These are phyloP conservation scores for Fusarium verticillioides DNA, from an alignment of 2,329 filamentous ascomycete species.

Conservation along the genomic window DNA sequence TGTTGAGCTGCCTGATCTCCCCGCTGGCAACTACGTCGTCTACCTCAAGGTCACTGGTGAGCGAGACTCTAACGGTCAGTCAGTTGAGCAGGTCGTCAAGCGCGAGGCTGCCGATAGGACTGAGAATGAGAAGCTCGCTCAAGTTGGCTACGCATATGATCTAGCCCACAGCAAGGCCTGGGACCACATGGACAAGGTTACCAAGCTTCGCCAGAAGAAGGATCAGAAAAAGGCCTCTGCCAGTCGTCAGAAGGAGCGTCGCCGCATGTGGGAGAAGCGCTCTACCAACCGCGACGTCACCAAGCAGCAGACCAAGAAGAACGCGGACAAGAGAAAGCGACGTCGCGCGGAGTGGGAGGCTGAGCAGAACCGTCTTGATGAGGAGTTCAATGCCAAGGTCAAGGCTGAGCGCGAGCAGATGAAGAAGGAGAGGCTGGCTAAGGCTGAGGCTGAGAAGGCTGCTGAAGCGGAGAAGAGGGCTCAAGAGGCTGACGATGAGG, in stretches of 20 bases:
- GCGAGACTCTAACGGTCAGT: slow-evolving; percentile 55
- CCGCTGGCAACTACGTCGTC: slow-evolving; percentile 66
- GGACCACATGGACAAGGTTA: slow-evolving; percentile 61
- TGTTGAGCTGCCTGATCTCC: slow-evolving; percentile 65
- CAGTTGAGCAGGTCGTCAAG: slow-evolving; percentile 68
- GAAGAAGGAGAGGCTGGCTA: slow-evolving; percentile 34
- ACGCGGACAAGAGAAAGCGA: slow-evolving; percentile 49
- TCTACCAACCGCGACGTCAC: slow-evolving; percentile 57
- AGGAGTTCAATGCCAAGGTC: slow-evolving; percentile 45
- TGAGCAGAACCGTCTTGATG: slow-evolving; percentile 42
- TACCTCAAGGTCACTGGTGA: slow-evolving; percentile 66
- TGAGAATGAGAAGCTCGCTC: slow-evolving; percentile 68
- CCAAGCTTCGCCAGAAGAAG: slow-evolving; percentile 60
- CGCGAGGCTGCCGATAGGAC: slow-evolving; percentile 57
- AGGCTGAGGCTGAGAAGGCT: slow-evolving; percentile 28
- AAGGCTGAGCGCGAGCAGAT: slow-evolving; percentile 28
- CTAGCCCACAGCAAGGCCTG: slow-evolving; percentile 69
- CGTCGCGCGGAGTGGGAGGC: slow-evolving; percentile 45
- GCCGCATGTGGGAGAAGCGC: slow-evolving; percentile 61
- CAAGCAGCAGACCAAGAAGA: slow-evolving; percentile 55
- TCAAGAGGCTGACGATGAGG: slow-evolving; percentile 38
- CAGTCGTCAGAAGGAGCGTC: slow-evolving; percentile 58
- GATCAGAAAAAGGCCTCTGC: slow-evolving; percentile 61
- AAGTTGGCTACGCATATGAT: slow-evolving; percentile 69
- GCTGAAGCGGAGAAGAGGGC: slow-evolving; percentile 32